A percentile compares a stretch with the other conserved stretches of the same genome.
Evolutionary conservation across 345 rosid species (phyloP).

Genomic region (Citrus hindsii): DNA sequence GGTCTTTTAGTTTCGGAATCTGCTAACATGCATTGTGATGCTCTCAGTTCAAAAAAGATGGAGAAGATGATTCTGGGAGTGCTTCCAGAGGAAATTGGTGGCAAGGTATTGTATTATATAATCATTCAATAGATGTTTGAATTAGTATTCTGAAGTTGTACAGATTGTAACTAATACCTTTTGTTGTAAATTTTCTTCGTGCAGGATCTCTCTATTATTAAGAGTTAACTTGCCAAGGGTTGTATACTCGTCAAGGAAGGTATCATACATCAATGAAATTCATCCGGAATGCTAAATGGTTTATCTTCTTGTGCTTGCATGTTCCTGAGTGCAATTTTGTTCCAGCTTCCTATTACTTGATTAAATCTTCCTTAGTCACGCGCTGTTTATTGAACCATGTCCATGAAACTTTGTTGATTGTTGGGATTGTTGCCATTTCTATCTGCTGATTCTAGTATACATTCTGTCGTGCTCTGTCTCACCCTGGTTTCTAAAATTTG

Average conservation of each 20-base stretch:
- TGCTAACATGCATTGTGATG: neutral
- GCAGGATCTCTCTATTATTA: conserved; percentile 66
- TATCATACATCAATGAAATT: neutral
- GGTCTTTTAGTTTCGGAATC: neutral
- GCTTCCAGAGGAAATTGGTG: conserved; percentile 98
- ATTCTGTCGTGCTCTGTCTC: neutral
- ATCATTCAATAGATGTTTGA: neutral
- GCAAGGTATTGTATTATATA: conserved; percentile 56
- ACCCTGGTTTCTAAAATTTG: neutral
- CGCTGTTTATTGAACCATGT: neutral
- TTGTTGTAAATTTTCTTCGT: neutral
- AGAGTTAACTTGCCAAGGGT: conserved; percentile 10
- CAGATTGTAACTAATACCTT: neutral
- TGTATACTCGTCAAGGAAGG: conserved; percentile 25
- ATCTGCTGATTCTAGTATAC: neutral
- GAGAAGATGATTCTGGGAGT: conserved; percentile 71
- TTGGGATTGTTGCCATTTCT: neutral
- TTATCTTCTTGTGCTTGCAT: neutral
- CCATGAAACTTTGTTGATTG: neutral
- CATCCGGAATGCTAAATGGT: neutral
- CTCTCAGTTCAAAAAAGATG: conserved; percentile 55
- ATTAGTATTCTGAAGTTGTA: neutral
- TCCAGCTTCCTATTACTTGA: neutral
- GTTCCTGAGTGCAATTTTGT: neutral
- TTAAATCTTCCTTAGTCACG: neutral